phyloP scores from a whole-genome alignment of 257 asterid species.

The Capsicum rhomboideum region DNA sequence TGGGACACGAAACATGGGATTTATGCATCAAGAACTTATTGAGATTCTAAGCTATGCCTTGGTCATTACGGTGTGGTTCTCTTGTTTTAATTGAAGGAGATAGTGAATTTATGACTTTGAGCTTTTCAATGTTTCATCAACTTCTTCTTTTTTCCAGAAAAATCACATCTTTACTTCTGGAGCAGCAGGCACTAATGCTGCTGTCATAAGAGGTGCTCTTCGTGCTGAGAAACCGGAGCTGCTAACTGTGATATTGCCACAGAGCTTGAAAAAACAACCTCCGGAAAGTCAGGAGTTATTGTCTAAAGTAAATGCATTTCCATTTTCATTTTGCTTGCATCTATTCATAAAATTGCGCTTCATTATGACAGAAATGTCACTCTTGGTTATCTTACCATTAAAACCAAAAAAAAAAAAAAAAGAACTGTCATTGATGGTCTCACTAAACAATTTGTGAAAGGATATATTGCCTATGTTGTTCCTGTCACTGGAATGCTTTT shows the following conservation, averaged over 20 bases:
- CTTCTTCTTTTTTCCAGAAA: slow-evolving; percentile 46
- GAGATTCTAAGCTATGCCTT: slow-evolving; percentile 98
- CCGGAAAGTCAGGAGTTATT: slow-evolving; percentile 96
- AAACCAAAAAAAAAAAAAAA: not conserved
- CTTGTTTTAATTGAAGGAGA: not conserved
- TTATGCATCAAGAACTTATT: slow-evolving; percentile 98
- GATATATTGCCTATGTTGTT: not conserved
- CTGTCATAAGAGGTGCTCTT: slow-evolving; percentile 98
- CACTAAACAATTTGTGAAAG: not conserved
- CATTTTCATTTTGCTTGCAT: not conserved
- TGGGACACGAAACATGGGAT: slow-evolving; percentile 98
- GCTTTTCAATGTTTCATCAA: not conserved
- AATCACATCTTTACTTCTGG: slow-evolving; percentile 96
- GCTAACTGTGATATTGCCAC: slow-evolving; percentile 94
- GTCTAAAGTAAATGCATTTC: slow-evolving; percentile 59
- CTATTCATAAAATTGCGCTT: not conserved
- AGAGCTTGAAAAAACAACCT: slow-evolving; percentile 84
- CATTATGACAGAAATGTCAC: not conserved
- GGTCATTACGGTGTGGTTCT: slow-evolving; percentile 73
- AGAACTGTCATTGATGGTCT: not conserved
- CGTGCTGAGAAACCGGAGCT: slow-evolving; percentile 96
- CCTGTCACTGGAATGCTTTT: not conserved
- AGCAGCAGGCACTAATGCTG: slow-evolving; percentile 98
- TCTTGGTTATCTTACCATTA: not conserved
- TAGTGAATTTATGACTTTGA: not conserved